Conservation (phyloP, 441 rosid species). For the Pelargonium australe region DNA sequence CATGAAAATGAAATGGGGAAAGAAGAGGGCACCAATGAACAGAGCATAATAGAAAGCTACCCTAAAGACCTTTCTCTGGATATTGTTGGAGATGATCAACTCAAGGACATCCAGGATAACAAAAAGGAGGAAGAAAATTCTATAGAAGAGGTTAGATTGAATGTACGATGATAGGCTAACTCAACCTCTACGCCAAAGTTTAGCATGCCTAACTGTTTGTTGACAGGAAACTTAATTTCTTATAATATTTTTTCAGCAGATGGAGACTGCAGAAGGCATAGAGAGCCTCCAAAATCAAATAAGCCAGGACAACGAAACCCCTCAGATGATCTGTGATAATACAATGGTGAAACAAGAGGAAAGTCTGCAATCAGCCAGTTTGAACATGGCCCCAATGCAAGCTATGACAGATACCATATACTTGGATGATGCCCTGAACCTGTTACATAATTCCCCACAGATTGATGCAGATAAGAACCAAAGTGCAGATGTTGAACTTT, state of each 20-base stretch:
- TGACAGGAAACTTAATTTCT: conserved; percentile 9
- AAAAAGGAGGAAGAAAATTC: conserved; percentile 12
- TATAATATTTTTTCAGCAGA: conserved; percentile 21
- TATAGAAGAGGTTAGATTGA: conserved; percentile 25
- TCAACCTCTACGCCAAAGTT: neutral
- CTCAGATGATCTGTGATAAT: conserved; percentile 2
- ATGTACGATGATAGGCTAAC: neutral
- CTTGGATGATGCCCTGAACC: conserved; percentile 5
- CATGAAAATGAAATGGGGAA: conserved; percentile 10
- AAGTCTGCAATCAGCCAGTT: conserved; percentile 2
- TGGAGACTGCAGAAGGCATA: conserved; percentile 11
- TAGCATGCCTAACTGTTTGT: conserved; percentile 1
- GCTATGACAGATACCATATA: neutral
- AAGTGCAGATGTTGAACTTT: conserved; percentile 20
- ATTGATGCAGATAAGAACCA: conserved; percentile 20
- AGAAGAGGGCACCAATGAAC: conserved; percentile 18
- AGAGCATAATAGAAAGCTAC: conserved; percentile 10
- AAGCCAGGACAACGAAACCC: conserved; percentile 16
- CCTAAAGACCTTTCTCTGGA: conserved; percentile 16
- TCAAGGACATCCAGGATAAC: conserved; percentile 15
- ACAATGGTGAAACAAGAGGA: conserved; percentile 1
- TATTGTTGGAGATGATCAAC: conserved; percentile 8
- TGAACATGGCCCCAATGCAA: conserved; percentile 6
- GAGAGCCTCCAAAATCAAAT: conserved; percentile 14
- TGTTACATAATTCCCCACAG: conserved; percentile 21